Conservation (phyloP, 73 alveolate species). For the Stentor roeselii region DNA sequence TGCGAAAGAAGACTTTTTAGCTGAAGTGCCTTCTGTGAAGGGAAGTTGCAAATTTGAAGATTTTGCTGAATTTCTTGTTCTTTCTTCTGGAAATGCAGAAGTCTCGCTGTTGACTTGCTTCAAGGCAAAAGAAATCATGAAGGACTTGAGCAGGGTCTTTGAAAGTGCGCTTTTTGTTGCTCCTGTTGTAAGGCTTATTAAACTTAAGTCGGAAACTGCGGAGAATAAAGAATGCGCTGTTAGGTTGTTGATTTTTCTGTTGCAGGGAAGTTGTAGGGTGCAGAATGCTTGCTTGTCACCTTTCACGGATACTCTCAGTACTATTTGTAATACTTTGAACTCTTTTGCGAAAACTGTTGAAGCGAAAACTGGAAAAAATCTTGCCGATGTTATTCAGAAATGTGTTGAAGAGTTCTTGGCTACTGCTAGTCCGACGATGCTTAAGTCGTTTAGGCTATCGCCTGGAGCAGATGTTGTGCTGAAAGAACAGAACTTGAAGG, state of each 20-base stretch:
- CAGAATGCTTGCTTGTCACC: conserved; percentile 46
- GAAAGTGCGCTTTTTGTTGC: conserved; percentile 57
- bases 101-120: neutral
- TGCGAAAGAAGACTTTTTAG: neutral
- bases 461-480: neutral
- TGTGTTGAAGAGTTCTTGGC: neutral
- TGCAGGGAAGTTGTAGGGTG: conserved; percentile 53
- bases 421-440: conserved; percentile 3
- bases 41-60: neutral
- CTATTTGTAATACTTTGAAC: conserved; percentile 16
- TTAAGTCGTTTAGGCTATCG: neutral
- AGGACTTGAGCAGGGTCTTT: conserved; percentile 28
- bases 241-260: conserved; percentile 28
- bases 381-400: neutral
- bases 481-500: neutral
- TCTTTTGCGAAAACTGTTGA: neutral
- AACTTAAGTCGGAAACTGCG: conserved; percentile 42
- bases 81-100: neutral
- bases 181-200: conserved; percentile 49
- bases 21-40: neutral
- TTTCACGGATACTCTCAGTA: conserved; percentile 49
- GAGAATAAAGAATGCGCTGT: conserved; percentile 46
- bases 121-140: neutral
- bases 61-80: neutral
- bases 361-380: neutral